Evolutionary conservation across 2,329 filamentous ascomycete genomes (phyloP), one percentile per base, ranked within the genome.

Genomic region (Aspergillus pseudonomiae): DNA sequence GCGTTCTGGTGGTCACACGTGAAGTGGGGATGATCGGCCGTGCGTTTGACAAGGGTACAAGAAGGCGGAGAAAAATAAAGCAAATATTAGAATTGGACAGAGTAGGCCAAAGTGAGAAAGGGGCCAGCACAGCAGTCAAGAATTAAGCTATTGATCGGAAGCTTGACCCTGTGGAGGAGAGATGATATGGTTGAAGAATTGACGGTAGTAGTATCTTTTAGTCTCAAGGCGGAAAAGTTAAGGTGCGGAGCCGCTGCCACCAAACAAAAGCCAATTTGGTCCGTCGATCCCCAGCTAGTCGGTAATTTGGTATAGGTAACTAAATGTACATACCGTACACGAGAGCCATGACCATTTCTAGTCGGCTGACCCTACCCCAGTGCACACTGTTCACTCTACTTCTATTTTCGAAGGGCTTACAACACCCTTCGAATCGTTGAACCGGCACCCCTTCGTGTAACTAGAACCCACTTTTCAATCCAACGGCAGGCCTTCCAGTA

Each of bases 401-500:
- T 52, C 48, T n/a, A 55, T 50, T 62, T 61, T 68, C 63, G 65
- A 64, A 57, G 61, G 50, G 63, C 63, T 66, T 57, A 58, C 58
- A 46, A 58, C 58, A 46, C 55, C 60, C 56, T 58, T 62, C 70
- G 68, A 73, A 72, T 70, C 68, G 67, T 66, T 65, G 70, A 67
- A 65, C 74, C 72, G 71, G 64, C 59, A 67, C 64, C 66, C 66
- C 59, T 58, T 61, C 48, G 73, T 77, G 65, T 69, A 68, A 75
- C 73, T 54, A 30, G 57, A 50, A 26, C 45, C 19, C 16, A 55
- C 67, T 72, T 71, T 65, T 68, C 62, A 72, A 71, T 67, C 63
- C 62, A 70, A 60, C 71, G 66, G 69, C 68, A 71, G 72, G 67
- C 70, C 70, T 73, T 75, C 74, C 71, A 67, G 68, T 55, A 67